Conservation (phyloP, 164 flowering plant genomes). For the Protea cynaroides region DNA sequence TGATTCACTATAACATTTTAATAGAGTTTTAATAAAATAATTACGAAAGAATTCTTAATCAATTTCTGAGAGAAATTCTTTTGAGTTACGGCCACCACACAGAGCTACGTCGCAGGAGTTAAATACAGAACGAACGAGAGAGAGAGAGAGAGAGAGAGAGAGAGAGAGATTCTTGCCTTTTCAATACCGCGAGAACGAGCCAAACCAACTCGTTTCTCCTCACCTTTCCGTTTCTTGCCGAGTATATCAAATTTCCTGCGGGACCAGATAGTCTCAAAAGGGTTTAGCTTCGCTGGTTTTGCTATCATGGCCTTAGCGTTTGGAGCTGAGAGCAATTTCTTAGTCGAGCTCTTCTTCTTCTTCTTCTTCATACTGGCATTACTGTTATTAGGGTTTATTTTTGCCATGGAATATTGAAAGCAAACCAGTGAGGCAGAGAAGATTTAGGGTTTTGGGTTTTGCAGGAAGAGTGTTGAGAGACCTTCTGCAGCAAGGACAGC, state of each 20-base stretch:
- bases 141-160: background rate
- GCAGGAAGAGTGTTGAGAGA: background rate
- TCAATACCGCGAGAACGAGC: slow-evolving; percentile 75
- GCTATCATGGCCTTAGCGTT: slow-evolving; percentile 50
- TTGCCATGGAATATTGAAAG: background rate
- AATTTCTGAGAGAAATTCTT: background rate
- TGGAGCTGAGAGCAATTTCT: slow-evolving; percentile 35
- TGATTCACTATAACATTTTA: too few species aligned
- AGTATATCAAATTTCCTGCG: slow-evolving; percentile 79
- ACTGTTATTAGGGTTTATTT: too few species aligned
- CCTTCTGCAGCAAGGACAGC: too few species aligned
- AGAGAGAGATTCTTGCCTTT: slow-evolving; percentile 33
- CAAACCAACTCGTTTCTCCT: slow-evolving; percentile 70
- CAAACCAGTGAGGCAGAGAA: background rate
- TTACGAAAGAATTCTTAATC: too few species aligned
- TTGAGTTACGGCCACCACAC: too few species aligned
- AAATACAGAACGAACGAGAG: background rate
- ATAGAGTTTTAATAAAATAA: too few species aligned
- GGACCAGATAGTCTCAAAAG: slow-evolving; percentile 88
- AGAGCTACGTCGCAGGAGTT: too few species aligned
- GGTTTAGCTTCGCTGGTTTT: slow-evolving; percentile 44
- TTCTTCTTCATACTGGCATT: slow-evolving; percentile 34
- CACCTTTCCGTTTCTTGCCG: slow-evolving; percentile 92
- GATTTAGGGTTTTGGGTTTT: background rate
- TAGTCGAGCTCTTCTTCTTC: slow-evolving; percentile 32